Conservation (phyloP, 2,329 filamentous ascomycete species). For the Calonectria henricotiae region DNA sequence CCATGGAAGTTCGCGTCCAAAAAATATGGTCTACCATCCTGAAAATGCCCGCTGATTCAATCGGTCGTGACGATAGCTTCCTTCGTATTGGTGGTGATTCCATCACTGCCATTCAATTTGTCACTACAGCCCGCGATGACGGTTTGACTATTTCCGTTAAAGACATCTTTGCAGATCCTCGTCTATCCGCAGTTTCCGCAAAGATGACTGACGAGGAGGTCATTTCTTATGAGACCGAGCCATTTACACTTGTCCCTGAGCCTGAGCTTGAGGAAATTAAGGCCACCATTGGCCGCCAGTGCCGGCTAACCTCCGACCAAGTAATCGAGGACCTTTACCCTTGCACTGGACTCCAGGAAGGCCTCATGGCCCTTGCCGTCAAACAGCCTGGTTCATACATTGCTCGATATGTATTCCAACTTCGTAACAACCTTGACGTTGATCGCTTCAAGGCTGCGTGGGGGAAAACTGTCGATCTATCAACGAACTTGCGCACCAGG, state of each 20-base stretch:
- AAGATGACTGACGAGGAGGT: neutral
- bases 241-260: neutral
- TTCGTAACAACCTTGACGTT: neutral
- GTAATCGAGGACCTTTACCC: conserved; percentile 16
- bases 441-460: conserved; percentile 5
- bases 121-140: conserved; percentile 25
- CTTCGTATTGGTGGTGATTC: conserved; percentile 42
- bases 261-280: neutral
- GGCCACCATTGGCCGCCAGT: neutral
- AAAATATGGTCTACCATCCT: conserved; percentile 55
- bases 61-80: conserved; percentile 37
- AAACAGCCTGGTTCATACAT: conserved; percentile 39
- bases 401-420: conserved; percentile 19
- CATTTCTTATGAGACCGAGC: neutral
- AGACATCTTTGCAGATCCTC: conserved; percentile 32
- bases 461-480: neutral
- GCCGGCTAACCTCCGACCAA: neutral
- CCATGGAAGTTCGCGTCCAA: conserved; percentile 40
- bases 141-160: conserved; percentile 31
- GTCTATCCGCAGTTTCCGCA: neutral
- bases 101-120: conserved; percentile 50
- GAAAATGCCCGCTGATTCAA: conserved; percentile 52
- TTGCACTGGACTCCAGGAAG: conserved; percentile 58
- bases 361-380: conserved; percentile 51
- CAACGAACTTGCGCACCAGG: conserved; percentile 4